Percentiles rank a stretch among this genome's conserved stretches.
Evolutionary conservation across 176 grass and related monocot species (phyloP).

Genomic region (Pharus latifolius): DNA sequence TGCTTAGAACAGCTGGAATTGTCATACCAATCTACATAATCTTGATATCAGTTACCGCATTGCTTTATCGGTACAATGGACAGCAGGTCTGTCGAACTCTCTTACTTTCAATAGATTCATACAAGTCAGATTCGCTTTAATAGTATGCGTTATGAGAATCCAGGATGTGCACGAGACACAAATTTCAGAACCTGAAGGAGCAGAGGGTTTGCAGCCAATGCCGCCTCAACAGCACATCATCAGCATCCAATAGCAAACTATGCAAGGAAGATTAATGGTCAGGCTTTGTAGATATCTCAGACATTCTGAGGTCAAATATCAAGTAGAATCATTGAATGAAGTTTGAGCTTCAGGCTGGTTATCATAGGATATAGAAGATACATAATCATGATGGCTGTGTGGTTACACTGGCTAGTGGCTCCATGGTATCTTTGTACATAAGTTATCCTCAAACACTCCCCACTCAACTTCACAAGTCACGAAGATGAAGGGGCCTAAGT

Average conservation of each 20-base stretch:
- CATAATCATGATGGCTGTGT: background rate
- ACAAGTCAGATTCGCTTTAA: background rate
- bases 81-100: constrained; percentile 16
- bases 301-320: background rate
- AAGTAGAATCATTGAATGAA: background rate
- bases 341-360: background rate
- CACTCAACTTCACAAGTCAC: background rate
- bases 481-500: constrained; percentile 7
- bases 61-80: constrained; percentile 22
- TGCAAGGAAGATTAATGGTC: background rate
- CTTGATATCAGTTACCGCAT: constrained; percentile 22
- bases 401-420: background rate
- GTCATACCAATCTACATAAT: constrained; percentile 54
- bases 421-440: constrained; percentile 2
- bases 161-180: background rate
- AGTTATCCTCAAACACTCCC: background rate
- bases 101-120: background rate
- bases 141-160: background rate
- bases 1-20: constrained; percentile 54
- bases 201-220: constrained; percentile 7
- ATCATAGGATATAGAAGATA: background rate
- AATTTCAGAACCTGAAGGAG: constrained; percentile 9
- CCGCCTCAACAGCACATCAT: constrained; percentile 23
- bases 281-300: constrained; percentile 22
- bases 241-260: constrained; percentile 21